Percentiles rank a stretch among this genome's conserved stretches.
Evolutionary conservation across 2,329 filamentous ascomycete genomes (phyloP).

Genomic region (Trichoderma koningii): DNA sequence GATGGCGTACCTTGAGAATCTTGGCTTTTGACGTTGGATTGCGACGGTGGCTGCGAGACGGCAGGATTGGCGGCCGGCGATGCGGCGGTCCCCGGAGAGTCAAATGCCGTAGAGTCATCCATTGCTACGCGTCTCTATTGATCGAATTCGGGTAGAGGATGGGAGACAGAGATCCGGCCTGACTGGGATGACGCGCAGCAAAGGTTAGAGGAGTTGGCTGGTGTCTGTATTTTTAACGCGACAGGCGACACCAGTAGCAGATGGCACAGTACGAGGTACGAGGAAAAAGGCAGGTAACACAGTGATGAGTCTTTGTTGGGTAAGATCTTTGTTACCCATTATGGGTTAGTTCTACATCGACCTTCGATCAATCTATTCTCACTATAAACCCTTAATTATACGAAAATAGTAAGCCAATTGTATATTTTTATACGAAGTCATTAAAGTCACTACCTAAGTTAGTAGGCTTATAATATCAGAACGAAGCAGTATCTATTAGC

Average conservation of each 20-base stretch:
- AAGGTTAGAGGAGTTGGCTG: conserved; percentile 20
- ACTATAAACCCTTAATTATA: too few species aligned
- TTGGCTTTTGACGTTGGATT: conserved; percentile 45
- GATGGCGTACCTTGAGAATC: conserved; percentile 51
- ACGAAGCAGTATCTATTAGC: too few species aligned
- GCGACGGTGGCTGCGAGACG: conserved; percentile 57
- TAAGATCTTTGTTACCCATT: not conserved
- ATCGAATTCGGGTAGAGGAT: not conserved
- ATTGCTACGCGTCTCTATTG: conserved; percentile 42
- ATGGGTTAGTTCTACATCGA: too few species aligned
- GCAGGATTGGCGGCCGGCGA: conserved; percentile 60
- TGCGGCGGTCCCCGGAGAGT: conserved; percentile 57
- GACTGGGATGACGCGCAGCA: conserved; percentile 17
- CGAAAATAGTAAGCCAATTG: too few species aligned
- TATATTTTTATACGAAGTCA: too few species aligned
- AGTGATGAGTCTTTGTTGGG: too few species aligned
- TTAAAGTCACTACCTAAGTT: too few species aligned
- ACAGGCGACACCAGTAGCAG: conserved; percentile 10
- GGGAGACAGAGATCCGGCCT: not conserved
- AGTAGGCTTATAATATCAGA: too few species aligned
- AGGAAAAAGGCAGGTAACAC: not conserved
- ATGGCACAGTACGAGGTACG: conserved; percentile 6
- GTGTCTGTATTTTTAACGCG: conserved; percentile 22
- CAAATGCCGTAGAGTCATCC: conserved; percentile 61
- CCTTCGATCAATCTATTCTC: too few species aligned